These are phyloP conservation scores for Helichrysum umbraculigerum DNA, from an alignment of 129 eudicot species.

Conservation along the genomic window DNA sequence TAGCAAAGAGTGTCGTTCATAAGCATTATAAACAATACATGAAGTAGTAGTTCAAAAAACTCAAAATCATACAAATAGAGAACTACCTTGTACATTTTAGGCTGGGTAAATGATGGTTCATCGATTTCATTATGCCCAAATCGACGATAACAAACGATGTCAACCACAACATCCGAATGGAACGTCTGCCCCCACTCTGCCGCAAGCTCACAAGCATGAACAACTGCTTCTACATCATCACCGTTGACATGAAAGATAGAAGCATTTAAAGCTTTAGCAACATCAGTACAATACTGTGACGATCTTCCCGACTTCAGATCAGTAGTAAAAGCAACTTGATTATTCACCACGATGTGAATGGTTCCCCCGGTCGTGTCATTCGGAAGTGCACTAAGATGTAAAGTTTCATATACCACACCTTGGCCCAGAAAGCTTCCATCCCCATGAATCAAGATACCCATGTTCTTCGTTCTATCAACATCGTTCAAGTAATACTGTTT, in stretches of 20 bases:
- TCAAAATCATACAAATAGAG: neutral
- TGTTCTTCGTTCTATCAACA: too few species aligned
- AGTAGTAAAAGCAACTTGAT: constrained; percentile 94
- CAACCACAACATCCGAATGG: constrained; percentile 91
- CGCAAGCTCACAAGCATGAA: constrained; percentile 90
- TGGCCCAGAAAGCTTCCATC: constrained; percentile 95
- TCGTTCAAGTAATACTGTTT: constrained; percentile 84
- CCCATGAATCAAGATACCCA: constrained; percentile 81
- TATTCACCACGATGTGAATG: constrained; percentile 88
- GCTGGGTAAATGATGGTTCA: constrained; percentile 93
- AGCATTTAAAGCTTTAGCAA: constrained; percentile 87
- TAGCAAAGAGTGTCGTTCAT: constrained; percentile 11
- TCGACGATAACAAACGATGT: constrained; percentile 85
- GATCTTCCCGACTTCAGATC: constrained; percentile 90
- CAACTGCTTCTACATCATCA: constrained; percentile 94
- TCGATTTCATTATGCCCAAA: constrained; percentile 99
- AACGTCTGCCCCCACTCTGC: constrained; percentile 98
- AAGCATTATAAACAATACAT: constrained; percentile 1
- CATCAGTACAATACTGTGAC: constrained; percentile 93
- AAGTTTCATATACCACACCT: constrained; percentile 92
- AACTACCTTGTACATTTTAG: constrained; percentile 85
- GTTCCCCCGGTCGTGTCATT: constrained; percentile 96
- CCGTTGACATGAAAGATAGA: constrained; percentile 96
- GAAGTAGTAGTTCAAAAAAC: neutral
- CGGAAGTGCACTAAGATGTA: constrained; percentile 92